Conservation (phyloP, 495 filamentous ascomycete species). For the Hyaloscypha hepaticicola region DNA sequence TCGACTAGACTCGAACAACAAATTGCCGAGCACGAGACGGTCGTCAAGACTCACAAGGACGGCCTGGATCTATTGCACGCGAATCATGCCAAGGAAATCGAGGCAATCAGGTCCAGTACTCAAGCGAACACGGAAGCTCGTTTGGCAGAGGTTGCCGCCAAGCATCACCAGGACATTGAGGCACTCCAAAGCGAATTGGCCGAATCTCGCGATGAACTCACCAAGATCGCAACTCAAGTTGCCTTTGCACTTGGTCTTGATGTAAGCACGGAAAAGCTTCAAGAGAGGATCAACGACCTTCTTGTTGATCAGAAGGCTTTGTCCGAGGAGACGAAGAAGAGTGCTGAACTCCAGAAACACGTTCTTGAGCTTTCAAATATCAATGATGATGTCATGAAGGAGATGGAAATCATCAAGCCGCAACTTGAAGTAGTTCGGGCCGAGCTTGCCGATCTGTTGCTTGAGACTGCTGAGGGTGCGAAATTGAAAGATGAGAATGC, state of each 20-base stretch:
- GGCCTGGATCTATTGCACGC: constrained; percentile 44
- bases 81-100: constrained; percentile 47
- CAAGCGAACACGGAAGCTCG: constrained; percentile 38
- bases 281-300: constrained; percentile 52
- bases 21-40: constrained; percentile 52
- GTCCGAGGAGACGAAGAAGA: constrained; percentile 55
- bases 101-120: constrained; percentile 46
- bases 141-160: constrained; percentile 41
- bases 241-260: constrained; percentile 53
- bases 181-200: constrained; percentile 66
- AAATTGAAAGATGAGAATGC: constrained; percentile 52
- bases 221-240: constrained; percentile 57
- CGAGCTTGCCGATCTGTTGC: constrained; percentile 44
- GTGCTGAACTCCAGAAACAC: constrained; percentile 46
- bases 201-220: constrained; percentile 67
- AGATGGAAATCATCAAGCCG: constrained; percentile 53
- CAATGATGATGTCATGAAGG: constrained; percentile 55
- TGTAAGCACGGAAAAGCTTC: constrained; percentile 53
- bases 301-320: constrained; percentile 47
- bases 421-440: too few species aligned
- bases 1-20: constrained; percentile 57
- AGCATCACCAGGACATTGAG: constrained; percentile 60
- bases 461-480: constrained; percentile 36
- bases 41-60: constrained; percentile 48
- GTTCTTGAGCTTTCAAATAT: constrained; percentile 50